Base-by-base conservation (phyloP, 2,329 filamentous ascomycete genomes). In the Aspergillus calidoustus region DNA sequence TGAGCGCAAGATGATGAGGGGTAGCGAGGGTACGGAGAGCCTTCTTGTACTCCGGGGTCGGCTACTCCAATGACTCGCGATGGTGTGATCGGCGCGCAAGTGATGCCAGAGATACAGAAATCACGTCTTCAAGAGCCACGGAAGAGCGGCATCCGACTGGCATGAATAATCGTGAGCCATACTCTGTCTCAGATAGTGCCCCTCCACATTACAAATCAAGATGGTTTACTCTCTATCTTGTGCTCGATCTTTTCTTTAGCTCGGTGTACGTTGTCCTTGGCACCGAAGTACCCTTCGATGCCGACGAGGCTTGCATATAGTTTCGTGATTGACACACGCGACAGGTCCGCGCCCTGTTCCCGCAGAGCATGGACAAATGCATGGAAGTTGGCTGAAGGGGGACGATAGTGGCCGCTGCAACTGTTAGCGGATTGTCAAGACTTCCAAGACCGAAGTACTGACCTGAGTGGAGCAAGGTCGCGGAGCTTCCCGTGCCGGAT, bases 231-330 rank as follows among this genome's bases (percentile, higher is more conserved):
- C 7, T 15, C 22, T 25, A 54, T 30, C 22, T 54, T 54, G 19
- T 43, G 53, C 23, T 68, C 66, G 9, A 69, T 28, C 48, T 70
- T 73, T 8, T 72, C 65, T 8, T 70, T 68, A 3, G 67, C 34
- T 7, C 51, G 54, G 19, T 61, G 68, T 1, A 70, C 41, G 41
- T 71, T 73, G 13, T 54, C 65, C 28, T 88, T 86, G 13, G 89
- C 89, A 69, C 88, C 88, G 54, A 89, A 79, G 72, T 96, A 97
- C 15, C 88, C 85, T 79, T 97, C 93, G 4, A 97, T 82, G 0
- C 93, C 93, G 0, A 93, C 85, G 0, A 97, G 82, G 0, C 96
- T 87, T 0, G 91, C 89, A 72, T 96, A 97, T 1, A 89, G 90
- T 69, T 92, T 89, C 47, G 89, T 92, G 50, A 96, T 91, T 19